These are phyloP conservation scores for Phialocephala sp. DNA, from an alignment of 2,329 filamentous ascomycete species.

Conservation along the genomic window DNA sequence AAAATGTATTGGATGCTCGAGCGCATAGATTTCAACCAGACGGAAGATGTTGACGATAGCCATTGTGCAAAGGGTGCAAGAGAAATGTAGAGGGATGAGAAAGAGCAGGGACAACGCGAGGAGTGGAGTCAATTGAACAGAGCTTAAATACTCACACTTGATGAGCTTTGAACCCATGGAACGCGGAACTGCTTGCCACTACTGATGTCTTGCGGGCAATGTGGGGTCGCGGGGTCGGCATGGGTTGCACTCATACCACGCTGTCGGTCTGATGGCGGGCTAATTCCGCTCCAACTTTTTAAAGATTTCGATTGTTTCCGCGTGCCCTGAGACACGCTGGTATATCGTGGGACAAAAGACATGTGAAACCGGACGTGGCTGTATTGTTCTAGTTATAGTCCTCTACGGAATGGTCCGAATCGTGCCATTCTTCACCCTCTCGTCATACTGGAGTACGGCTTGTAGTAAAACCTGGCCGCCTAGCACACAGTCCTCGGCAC, in stretches of 20 bases:
- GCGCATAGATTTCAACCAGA: conserved; percentile 6
- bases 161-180: not conserved
- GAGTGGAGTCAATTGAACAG: not conserved
- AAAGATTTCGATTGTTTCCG: not conserved
- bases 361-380: not conserved
- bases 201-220: not conserved
- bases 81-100: not conserved
- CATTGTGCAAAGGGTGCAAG: conserved; percentile 15
- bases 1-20: conserved; percentile 24
- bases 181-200: not conserved
- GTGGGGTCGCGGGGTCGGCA: not conserved
- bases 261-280: not conserved
- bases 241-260: too few relatives aligned
- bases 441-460: conserved; percentile 47
- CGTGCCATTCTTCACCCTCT: conserved; percentile 17
- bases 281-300: not conserved
- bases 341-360: not conserved
- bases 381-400: not conserved
- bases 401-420: not conserved
- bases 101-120: not conserved
- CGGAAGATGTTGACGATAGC: conserved; percentile 29
- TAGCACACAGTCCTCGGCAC: conserved; percentile 61
- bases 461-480: conserved; percentile 56
- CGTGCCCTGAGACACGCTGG: not conserved
- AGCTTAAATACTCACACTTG: not conserved